Percentiles rank a stretch among this genome's conserved stretches.
Conservation (phyloP, 2,329 filamentous ascomycete genomes). For the Madurella mycetomatis region DNA sequence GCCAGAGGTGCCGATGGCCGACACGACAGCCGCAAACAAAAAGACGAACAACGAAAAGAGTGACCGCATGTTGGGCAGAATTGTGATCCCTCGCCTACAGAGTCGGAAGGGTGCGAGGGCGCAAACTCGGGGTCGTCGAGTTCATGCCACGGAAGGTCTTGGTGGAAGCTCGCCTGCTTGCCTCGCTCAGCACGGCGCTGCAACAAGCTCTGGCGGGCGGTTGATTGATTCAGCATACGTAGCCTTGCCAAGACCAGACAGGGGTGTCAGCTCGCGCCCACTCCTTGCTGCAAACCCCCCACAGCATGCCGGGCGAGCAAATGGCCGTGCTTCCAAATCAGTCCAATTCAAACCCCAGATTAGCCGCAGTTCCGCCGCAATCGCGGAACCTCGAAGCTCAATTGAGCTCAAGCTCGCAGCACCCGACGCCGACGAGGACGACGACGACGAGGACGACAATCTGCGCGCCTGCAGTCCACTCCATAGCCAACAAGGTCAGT, state of each 20-base stretch:
- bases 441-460: not conserved
- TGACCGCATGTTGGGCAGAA: conserved; percentile 58
- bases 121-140: too few species aligned
- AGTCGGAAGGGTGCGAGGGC: conserved; percentile 13
- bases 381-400: conserved; percentile 6
- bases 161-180: conserved; percentile 18
- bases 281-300: too few species aligned
- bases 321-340: too few species aligned
- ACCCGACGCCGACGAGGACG: not conserved
- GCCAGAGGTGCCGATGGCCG: conserved; percentile 75
- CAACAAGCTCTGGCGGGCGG: conserved; percentile 3
- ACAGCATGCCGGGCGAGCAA: too few species aligned
- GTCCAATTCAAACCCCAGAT: too few species aligned
- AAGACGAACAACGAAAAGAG: conserved; percentile 66
- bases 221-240: conserved; percentile 30
- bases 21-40: conserved; percentile 60
- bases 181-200: conserved; percentile 6
- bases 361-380: conserved; percentile 21
- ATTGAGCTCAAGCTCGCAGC: conserved; percentile 4
- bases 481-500: not conserved
- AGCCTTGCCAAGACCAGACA: conserved; percentile 32
- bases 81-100: conserved; percentile 6
- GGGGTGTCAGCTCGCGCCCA: conserved; percentile 5
- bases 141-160: conserved; percentile 14
- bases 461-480: not conserved